Evolutionary conservation across 257 asterid genomes (phyloP).

Genomic region (Solanum pimpinellifolium): DNA sequence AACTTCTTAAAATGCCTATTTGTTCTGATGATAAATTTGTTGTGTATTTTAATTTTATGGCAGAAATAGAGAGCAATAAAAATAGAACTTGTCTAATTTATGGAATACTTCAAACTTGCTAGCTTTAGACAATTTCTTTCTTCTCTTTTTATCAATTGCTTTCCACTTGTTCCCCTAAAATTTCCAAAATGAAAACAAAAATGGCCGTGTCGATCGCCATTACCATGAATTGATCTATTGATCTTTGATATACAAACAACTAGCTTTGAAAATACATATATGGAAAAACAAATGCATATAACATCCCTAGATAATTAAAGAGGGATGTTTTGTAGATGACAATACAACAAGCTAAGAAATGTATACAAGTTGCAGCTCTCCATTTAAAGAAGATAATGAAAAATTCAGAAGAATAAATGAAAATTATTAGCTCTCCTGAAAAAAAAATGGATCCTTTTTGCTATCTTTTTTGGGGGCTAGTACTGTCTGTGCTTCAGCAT

Average conservation of each 20-base stretch:
- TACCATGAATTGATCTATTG: not conserved
- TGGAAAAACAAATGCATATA: not conserved
- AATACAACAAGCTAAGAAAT: not conserved
- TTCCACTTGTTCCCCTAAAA: slow-evolving; percentile 30
- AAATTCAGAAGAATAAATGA: not conserved
- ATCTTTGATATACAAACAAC: not conserved
- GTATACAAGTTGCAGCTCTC: not conserved
- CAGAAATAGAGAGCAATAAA: not conserved
- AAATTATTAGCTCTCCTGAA: not conserved
- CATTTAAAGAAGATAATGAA: not conserved
- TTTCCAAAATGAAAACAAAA: not conserved
- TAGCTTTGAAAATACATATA: not conserved
- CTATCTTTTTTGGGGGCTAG: not conserved
- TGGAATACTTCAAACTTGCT: not conserved
- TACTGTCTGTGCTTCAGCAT: not conserved
- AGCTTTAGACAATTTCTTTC: not conserved
- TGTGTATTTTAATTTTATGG: not conserved
- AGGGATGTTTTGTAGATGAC: not conserved
- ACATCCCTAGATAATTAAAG: not conserved
- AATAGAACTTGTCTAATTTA: not conserved
- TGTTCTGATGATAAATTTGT: not conserved
- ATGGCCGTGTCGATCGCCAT: not conserved
- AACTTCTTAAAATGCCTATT: not conserved
- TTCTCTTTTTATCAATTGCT: slow-evolving; percentile 11
- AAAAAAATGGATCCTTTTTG: not conserved